Base-by-base conservation (phyloP, 345 rosid genomes). In the Salix purpurea region DNA sequence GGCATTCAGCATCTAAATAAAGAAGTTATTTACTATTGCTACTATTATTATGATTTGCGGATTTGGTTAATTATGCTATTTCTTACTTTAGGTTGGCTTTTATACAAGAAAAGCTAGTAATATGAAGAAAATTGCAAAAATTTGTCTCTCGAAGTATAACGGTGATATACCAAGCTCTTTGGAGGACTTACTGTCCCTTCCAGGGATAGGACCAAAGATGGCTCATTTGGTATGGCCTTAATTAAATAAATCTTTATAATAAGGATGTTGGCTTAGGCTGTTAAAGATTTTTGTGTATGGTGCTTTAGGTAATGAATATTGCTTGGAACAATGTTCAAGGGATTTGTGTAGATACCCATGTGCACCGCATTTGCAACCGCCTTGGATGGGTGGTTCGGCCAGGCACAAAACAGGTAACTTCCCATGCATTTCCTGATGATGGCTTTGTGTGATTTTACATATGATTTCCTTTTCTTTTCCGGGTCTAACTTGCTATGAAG, bases 121-220 rank as follows among this genome's bases (percentile, higher is more conserved):
- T 82, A 67, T 91, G 94, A 95, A 95, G 90, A 95, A 92, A 81
- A 91, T 95, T 76, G 96, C 98, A n/a, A 87, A 86, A 48, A 87
- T 90, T 69, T 93, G 98, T 86, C 90, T 95, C 70, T 50, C 24
- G 46, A 88, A 89, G 85, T 90, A 89, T 81, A 92, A 80, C 16
- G 94, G 99, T 61, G 98, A 95, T 83, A 95, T 95, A 72, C 98
- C 99, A 34, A 83, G 87, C 77, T 85, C 98, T 39, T 85, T 95
- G 87, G 96, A 95, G 82, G 99, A 87, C 65, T 84, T 95, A 76
- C 90, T 93, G 12, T 75, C 89, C 67, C 99, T 95, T 79, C 99
- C 97, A 50, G 98, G 99, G 79, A 92, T 95, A 71, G 99, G 98
- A 62, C 98, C 99, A 26, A 95, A 95, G 89, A 84, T 87, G 89